These are phyloP conservation scores for Claviceps humidiphila DNA, from an alignment of 2,329 filamentous ascomycete genomes.

Conservation along the genomic window DNA sequence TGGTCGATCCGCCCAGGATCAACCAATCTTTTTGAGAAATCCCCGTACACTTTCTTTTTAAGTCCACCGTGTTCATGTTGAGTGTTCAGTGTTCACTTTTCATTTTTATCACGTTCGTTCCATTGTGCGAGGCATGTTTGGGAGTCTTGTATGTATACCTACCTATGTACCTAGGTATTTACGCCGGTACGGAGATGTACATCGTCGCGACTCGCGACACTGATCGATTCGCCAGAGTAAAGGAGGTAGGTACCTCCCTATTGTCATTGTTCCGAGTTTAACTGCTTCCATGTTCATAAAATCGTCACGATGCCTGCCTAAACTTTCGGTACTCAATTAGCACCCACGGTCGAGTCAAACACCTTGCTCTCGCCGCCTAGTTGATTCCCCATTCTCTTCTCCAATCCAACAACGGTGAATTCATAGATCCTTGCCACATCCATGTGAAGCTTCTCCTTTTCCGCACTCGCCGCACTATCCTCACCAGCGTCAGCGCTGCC, in stretches of 20 bases:
- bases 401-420: conserved; percentile 61
- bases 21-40: not conserved
- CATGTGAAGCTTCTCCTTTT: conserved; percentile 45
- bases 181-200: too few relatives aligned
- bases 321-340: not conserved
- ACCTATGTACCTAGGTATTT: too few relatives aligned
- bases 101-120: too few relatives aligned
- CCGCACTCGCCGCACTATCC: conserved; percentile 26
- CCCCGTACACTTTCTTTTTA: too few relatives aligned
- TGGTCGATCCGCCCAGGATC: too few relatives aligned
- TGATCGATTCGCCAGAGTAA: too few relatives aligned
- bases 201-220: too few relatives aligned
- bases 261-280: not conserved
- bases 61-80: too few relatives aligned
- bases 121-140: too few relatives aligned
- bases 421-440: conserved; percentile 69
- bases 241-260: too few relatives aligned
- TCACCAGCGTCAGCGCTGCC: conserved; percentile 5
- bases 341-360: conserved; percentile 1
- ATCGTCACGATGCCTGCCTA: not conserved
- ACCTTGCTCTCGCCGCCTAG: conserved; percentile 11
- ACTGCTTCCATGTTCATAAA: not conserved
- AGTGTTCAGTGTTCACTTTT: too few relatives aligned
- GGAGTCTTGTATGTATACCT: too few relatives aligned
- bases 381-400: conserved; percentile 45